Conservation (phyloP, 495 filamentous ascomycete species). For the Neurospora discreta region DNA sequence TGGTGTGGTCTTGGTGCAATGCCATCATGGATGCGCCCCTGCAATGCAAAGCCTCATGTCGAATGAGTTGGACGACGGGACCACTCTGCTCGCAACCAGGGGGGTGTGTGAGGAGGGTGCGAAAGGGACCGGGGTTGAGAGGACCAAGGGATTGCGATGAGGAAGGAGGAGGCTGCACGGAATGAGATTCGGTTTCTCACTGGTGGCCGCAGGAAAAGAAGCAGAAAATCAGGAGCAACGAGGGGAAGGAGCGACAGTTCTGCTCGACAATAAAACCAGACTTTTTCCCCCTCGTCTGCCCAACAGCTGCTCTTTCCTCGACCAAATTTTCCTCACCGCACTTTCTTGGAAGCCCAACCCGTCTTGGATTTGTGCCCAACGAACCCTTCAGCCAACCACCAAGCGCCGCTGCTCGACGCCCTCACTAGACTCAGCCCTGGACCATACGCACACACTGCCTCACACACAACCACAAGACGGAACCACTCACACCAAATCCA, state of each 20-base stretch:
- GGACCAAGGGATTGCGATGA: slow-evolving; percentile 5
- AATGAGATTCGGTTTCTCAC: not conserved
- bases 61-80: not conserved
- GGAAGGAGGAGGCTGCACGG: not conserved
- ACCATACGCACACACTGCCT: not conserved
- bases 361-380: slow-evolving; percentile 35
- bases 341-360: slow-evolving; percentile 35
- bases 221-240: not conserved
- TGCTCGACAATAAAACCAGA: slow-evolving; percentile 36
- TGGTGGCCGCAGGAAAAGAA: not conserved
- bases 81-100: not conserved
- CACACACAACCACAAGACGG: not conserved
- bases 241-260: slow-evolving; percentile 1
- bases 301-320: slow-evolving; percentile 30
- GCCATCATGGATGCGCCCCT: not conserved
- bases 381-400: not conserved
- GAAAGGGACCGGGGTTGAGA: not conserved
- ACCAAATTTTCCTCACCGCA: slow-evolving; percentile 16
- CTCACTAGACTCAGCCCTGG: not conserved
- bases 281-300: slow-evolving; percentile 35
- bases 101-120: not conserved
- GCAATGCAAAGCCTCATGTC: not conserved
- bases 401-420: not conserved
- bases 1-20: not conserved
- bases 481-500: not conserved